phyloP scores from a whole-genome alignment of 345 rosid genomes.

The Pistacia vera region DNA sequence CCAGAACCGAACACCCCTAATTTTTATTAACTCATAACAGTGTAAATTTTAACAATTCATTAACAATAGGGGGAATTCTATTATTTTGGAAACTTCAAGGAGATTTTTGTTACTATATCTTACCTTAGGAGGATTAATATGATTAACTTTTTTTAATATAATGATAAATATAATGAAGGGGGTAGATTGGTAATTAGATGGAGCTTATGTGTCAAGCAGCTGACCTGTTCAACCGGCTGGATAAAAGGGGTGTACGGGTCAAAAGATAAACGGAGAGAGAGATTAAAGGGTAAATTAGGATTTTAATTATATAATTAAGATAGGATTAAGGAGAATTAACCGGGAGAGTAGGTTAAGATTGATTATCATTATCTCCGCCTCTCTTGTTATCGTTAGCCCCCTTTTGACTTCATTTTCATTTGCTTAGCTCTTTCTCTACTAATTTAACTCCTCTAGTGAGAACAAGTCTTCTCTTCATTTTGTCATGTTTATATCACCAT shows the following conservation, averaged over 20 bases:
- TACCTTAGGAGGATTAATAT: no score
- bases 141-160: no score
- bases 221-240: conserved; percentile 23
- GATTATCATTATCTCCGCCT: conserved; percentile 19
- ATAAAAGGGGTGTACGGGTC: conserved; percentile 4
- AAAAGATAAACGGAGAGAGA: conserved; percentile 1
- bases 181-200: conserved; percentile 6
- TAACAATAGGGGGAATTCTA: no score
- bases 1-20: no score
- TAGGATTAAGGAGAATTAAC: conserved; percentile 19
- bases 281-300: conserved; percentile 11
- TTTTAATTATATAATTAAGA: neutral
- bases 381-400: neutral
- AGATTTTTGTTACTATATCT: no score
- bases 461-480: neutral
- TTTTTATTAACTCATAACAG: no score
- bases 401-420: neutral
- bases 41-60: no score
- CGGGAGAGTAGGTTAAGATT: conserved; percentile 21
- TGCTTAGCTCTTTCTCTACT: neutral
- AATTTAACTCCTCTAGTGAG: neutral
- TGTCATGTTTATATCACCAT: neutral
- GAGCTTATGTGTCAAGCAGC: neutral
- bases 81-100: no score
- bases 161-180: neutral